Evolutionary conservation across 495 filamentous ascomycete genomes (phyloP), one percentile per base, ranked within the genome.

Genomic region (Eremomyces bilateralis): DNA sequence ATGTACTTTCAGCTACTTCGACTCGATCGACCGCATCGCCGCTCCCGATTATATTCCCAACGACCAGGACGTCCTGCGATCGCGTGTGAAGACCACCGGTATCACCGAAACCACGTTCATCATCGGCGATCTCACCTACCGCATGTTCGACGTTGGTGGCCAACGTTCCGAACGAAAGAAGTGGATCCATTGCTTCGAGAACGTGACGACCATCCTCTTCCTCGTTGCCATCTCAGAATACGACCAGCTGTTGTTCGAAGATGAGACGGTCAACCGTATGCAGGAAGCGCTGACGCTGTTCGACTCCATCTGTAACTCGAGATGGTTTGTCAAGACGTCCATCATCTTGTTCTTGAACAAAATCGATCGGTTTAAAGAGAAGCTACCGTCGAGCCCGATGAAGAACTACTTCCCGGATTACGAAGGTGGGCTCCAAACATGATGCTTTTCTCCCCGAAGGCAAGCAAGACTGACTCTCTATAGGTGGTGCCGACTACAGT

Each of bases 251-350:
- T 59, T 97, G 15, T 80, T 95, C 2, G 88, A 97, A 57, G 88
- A 97, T 52, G 88, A 92, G 56, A 91, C 88, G 43, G 90, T 82
- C 31, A 97, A 97, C 50, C 88, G 94, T 85, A 97, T 97, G 88
- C 85, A 92, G 57, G 88, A 97, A 57, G 90, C 88, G 3, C 65
- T 97, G 40, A 94, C 93, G 73, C 67, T 97, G 13, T 97, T 93
- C 58, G 88, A 97, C 57, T 91, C 81, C 6, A 83, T 97, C 44
- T 81, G 81, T 50, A 94, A 94, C 49, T 91, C 83, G 16, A 76
- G 90, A 46, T 97, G 90, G 85, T 97, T 97, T 57, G 76, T 82
- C 45, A 80, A 78, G 44, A 91, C 88, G 28, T 77, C 88, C 13
- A 80, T 97, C 47, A 97, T 97, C 41, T 69, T 97, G 25, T 97